Base-by-base conservation (phyloP, 2,329 filamentous ascomycete genomes). In the Fusarium pseudoanthophilum region DNA sequence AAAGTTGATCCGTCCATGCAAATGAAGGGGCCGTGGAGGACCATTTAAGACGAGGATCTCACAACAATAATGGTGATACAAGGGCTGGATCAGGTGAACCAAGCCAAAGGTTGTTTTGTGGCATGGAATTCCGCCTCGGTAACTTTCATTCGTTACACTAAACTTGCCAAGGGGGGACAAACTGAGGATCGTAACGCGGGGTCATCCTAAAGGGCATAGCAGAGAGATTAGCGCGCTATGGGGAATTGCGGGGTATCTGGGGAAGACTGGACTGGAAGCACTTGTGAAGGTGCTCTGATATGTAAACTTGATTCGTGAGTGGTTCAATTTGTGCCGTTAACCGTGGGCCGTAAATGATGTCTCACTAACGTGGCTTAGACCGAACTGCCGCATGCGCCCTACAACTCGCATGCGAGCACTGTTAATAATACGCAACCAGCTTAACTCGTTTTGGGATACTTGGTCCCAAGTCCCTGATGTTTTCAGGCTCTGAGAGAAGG, bases 111-210 rank as follows among this genome's bases (percentile, higher is more conserved):
- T 10, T 39, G 26, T 52, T 53, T 24, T 49, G 42, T 52, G 43
- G 57, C 43, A 52, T 13, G 46, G 8, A 60, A 55, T 60, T 60
- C 13, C 36, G 28, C 57, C 57, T 60, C 57, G 57, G 57, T 28
- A 60, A 42, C 46, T 60, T 58, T 59, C 20, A 58, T 36, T 48
- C 24, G 24, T 39, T 24, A 28, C 26, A 28, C 34, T 26, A 28
- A 39, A 53, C 34, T 28, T n/a, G 24, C 16, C n/a, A 37, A n/a
- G 18, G 51, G 34, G 18, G 14, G 14, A n/a, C 24, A 53, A n/a
- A 24, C 18, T 53, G 51, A 37, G 34, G 18, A 53, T 37, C 24
- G 14, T 13, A 37, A 39, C 34, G 51, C 51, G 34, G 51, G 51
- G 51, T 37, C 18, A 39, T 28, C 51, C 7, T 13, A 28, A 26